Evolutionary conservation across 2,329 filamentous ascomycete species (phyloP), one percentile per base, ranked within the genome.

Genomic region (Xylariaceae sp.): DNA sequence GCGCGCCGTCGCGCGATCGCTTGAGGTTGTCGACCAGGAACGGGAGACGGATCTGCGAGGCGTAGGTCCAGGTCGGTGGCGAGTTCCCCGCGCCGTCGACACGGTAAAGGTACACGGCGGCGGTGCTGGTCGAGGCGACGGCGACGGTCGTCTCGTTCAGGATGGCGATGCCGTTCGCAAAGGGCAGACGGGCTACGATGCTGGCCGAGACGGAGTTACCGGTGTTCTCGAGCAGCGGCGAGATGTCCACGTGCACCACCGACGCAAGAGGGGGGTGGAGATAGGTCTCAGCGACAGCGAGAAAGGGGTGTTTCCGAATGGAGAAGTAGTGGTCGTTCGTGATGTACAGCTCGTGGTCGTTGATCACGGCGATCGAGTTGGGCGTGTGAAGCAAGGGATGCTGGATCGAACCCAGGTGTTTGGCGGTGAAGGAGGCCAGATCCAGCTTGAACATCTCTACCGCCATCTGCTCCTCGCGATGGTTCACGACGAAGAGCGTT

Each of bases 1-100:
- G 69, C n/a, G 45, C 63, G 60, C 66, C 65, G 50, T 69, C 40
- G 32, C 62, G 20, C 48, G 70, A 65, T 2, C 68, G 46, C 0
- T 72, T 72, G 10, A 79, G 65, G 43, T 79, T 79, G 55, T 79
- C 77, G 0, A 75, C 71, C 6, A 73, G 26, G 55, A 77, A 79
- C 0, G 75, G 73, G 2, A 76, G 43, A 2, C 40, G 51, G 49
- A 72, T 40, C 29, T 49, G 29, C 0, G 63, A 59, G 3, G 40
- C 12, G 37, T 51, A 57, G 9, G 50, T 60, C 19, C 70, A 60
- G 3, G 19, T 52, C 0, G 65, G 65, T 1, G 55, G 18, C 0
- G 45, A 20, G 1, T 40, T 12, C 10, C 44, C 18, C 23, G n/a
- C 21, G 52, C 14, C 29, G 40, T 46, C 48, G 37, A 72, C 46